A percentile compares a stretch with the other conserved stretches of the same genome.
Evolutionary conservation across 805 yeast genomes (phyloP).

Genomic region (Candida broadrunensis): DNA sequence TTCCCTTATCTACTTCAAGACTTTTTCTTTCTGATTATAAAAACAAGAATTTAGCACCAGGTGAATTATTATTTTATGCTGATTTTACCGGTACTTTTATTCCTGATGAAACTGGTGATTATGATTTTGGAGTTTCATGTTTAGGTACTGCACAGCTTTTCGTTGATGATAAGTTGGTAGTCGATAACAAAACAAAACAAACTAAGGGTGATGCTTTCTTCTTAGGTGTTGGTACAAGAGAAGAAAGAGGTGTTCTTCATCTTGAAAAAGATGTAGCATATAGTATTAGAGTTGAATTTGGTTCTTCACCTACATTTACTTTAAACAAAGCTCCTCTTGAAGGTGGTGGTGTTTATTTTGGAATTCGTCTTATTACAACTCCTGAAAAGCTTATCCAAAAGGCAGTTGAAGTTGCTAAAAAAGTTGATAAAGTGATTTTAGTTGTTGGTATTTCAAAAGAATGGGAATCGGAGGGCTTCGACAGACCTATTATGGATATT

Average conservation of each 20-base stretch:
- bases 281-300: constrained; percentile 47
- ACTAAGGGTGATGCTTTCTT: constrained; percentile 47
- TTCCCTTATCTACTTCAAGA: constrained; percentile 12
- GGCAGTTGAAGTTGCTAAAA: constrained; percentile 23
- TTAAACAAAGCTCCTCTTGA: constrained; percentile 9
- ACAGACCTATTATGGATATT: constrained; percentile 25
- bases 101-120: constrained; percentile 47
- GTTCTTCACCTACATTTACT: constrained; percentile 32
- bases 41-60: constrained; percentile 11
- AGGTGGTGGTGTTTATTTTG: constrained; percentile 22
- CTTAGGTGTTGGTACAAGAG: constrained; percentile 43
- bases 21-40: constrained; percentile 20
- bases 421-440: constrained; percentile 26
- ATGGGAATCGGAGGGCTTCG: constrained; percentile 31
- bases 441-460: constrained; percentile 24
- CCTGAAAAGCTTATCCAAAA: constrained; percentile 20
- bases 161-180: constrained; percentile 48
- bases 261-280: constrained; percentile 45
- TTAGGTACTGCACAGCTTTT: constrained; percentile 56
- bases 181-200: constrained; percentile 57
- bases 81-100: constrained; percentile 41
- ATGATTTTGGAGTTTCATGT: constrained; percentile 50
- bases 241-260: constrained; percentile 35
- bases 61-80: constrained; percentile 33
- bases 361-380: constrained; percentile 18